Evolutionary conservation across 441 rosid genomes (phyloP).

Genomic region (Isatis lusitanica): DNA sequence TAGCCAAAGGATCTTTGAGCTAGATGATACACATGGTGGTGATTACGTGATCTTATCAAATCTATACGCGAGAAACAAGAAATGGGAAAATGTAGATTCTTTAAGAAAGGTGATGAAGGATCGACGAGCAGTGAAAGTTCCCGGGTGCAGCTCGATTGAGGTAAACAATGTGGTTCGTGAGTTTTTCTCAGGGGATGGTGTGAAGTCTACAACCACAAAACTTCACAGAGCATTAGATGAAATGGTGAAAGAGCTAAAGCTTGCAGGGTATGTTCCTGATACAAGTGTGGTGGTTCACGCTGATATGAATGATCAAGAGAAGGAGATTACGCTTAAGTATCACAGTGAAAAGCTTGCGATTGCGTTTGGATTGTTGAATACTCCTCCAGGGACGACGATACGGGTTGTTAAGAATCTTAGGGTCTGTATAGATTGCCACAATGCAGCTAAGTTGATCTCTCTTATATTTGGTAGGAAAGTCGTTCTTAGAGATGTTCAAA

Average conservation of each 20-base stretch:
- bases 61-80: slow-evolving; percentile 64
- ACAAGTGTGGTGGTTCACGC: slow-evolving; percentile 55
- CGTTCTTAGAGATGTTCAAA: slow-evolving; percentile 65
- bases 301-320: slow-evolving; percentile 49
- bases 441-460: slow-evolving; percentile 60
- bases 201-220: slow-evolving; percentile 36
- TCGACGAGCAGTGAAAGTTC: slow-evolving; percentile 62
- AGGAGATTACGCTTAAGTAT: slow-evolving; percentile 56
- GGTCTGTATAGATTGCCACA: slow-evolving; percentile 68
- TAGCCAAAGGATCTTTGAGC: slow-evolving; percentile 50
- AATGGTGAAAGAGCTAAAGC: slow-evolving; percentile 54
- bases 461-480: slow-evolving; percentile 50
- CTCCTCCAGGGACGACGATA: slow-evolving; percentile 51
- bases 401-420: slow-evolving; percentile 66
- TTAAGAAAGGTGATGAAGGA: slow-evolving; percentile 62
- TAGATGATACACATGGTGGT: slow-evolving; percentile 76
- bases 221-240: slow-evolving; percentile 49
- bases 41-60: slow-evolving; percentile 79
- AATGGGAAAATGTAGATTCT: slow-evolving; percentile 65
- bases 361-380: slow-evolving; percentile 55
- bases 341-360: slow-evolving; percentile 69
- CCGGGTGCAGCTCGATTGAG: slow-evolving; percentile 82
- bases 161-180: slow-evolving; percentile 70
- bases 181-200: slow-evolving; percentile 80
- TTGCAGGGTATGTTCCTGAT: slow-evolving; percentile 66